Base-by-base conservation (phyloP, 208 protist species). In the Wallacemonas collosoma region DNA sequence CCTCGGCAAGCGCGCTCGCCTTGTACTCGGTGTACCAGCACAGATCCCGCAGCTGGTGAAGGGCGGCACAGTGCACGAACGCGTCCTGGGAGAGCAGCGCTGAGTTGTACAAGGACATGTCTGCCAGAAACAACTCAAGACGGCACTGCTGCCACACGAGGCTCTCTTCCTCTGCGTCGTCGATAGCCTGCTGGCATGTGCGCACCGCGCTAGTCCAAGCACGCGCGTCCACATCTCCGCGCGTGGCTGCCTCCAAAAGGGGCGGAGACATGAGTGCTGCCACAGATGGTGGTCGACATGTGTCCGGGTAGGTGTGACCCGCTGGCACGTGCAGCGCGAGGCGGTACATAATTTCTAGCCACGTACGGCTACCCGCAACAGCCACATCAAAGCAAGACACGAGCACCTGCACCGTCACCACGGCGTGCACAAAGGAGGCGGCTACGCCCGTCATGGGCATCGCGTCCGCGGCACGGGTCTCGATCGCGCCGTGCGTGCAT, bases 311-410 rank as follows among this genome's bases (percentile, higher is more conserved):
- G 60, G 8, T 65, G 9, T 4, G 4, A n/a, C 41, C 60, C 3
- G 43, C 43, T 35, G 80, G 68, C 41, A 80, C 47, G 15, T 53
- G 53, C 35, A 88, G 72, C 8, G 83, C 79, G 26, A 69, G 57
- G 26, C 53, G 68, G 60, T 88, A 88, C 80, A 88, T 88, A 11
- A 58, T 36, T n/a, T 83, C 76, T 9, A 88, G 68, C 83, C 83
- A 88, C 56, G 35, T n/a, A 17, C 38, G 7, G 7, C 38, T 51
- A 15, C 63, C 6, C 44, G n/a, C 2, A 40, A 26, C 39, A 5
- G 53, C 63, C n/a, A 12, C 53, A 17, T 50, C 39, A 17, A 76
- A 57, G 63, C 60, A 54, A 17, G 11, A 6, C 14, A 65, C 54
- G 4, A 76, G 39, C 38, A 11, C 54, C 36, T 70, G 43, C 60